Percentiles rank a stretch among this genome's conserved stretches.
Conservation (phyloP, 1,284 basidiomycete species). For the Cutaneotrichosporon sp. region DNA sequence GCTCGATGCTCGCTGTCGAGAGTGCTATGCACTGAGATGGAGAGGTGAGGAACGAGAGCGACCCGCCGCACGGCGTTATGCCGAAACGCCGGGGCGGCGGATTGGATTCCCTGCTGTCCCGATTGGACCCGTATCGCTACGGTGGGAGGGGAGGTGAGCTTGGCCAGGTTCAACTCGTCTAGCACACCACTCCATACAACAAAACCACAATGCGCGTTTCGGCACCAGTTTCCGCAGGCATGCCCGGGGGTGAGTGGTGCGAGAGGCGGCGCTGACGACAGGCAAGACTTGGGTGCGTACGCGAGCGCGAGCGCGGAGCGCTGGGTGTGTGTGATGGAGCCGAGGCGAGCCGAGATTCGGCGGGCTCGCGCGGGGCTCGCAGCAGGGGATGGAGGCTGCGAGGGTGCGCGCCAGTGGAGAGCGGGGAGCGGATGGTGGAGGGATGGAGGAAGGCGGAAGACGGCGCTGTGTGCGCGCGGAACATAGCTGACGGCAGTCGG, state of each 20-base stretch:
- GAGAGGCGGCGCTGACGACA: conserved; percentile 21
- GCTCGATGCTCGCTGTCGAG: background rate
- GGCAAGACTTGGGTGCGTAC: conserved; percentile 47
- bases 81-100: conserved; percentile 15
- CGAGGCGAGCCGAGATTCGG: background rate
- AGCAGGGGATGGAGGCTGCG: background rate
- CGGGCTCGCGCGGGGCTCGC: background rate
- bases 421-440: background rate
- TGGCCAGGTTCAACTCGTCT: background rate
- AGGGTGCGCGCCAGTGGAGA: background rate
- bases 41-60: background rate
- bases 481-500: conserved; percentile 59
- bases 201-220: conserved; percentile 65
- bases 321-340: background rate
- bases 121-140: conserved; percentile 12
- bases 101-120: conserved; percentile 3
- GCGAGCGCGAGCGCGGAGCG: background rate
- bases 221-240: conserved; percentile 62
- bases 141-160: background rate
- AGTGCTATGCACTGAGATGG: background rate
- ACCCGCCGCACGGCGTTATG: conserved; percentile 7
- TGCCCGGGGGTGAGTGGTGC: conserved; percentile 66
- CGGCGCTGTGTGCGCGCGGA: background rate
- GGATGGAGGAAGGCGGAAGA: background rate
- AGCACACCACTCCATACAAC: conserved; percentile 12